A percentile compares a stretch with the other conserved stretches of the same genome.
phyloP scores from a whole-genome alignment of 179 eudicot species.

The Nepenthes alata region DNA sequence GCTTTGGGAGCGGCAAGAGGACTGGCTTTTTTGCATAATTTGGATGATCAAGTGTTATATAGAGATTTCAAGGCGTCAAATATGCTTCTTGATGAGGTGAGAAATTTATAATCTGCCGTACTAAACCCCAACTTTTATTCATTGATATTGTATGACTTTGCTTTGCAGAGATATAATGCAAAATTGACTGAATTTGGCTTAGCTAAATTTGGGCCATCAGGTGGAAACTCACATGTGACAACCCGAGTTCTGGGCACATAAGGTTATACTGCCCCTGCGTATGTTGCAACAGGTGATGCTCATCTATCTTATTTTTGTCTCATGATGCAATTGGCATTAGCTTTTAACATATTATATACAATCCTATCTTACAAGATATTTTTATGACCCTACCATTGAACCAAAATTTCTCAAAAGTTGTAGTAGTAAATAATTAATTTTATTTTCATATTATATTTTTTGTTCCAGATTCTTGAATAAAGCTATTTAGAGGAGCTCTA shows the following conservation, averaged over 20 bases:
- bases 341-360: too few relatives aligned
- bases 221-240: conserved; percentile 53
- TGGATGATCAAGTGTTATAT: conserved; percentile 31
- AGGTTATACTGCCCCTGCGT: conserved; percentile 80
- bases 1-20: conserved; percentile 57
- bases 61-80: conserved; percentile 59
- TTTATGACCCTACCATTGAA: too few relatives aligned
- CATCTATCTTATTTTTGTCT: not conserved
- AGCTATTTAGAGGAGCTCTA: too few relatives aligned
- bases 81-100: conserved; percentile 47
- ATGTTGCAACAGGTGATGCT: conserved; percentile 54
- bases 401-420: too few relatives aligned
- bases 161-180: conserved; percentile 45
- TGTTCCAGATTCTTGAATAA: too few relatives aligned
- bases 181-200: conserved; percentile 77
- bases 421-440: too few relatives aligned
- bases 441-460: too few relatives aligned
- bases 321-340: not conserved
- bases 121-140: not conserved
- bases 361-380: too few relatives aligned
- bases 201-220: conserved; percentile 72
- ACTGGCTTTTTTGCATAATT: conserved; percentile 39
- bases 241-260: conserved; percentile 64
- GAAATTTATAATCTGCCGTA: not conserved
- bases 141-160: not conserved